Base-by-base conservation (phyloP, 345 rosid genomes). In the Clarkia xantiana region DNA sequence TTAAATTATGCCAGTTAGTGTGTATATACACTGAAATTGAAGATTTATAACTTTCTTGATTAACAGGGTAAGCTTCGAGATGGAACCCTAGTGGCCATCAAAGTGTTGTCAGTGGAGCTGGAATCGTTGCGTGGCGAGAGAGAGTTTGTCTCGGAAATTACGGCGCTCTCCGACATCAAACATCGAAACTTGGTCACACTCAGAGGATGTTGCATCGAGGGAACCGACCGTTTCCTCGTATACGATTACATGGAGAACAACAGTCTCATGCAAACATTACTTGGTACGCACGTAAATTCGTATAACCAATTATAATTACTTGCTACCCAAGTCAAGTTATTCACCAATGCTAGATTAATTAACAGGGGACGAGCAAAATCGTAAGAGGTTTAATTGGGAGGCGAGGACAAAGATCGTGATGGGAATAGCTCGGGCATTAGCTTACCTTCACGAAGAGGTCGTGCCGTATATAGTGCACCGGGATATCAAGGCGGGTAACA, bases 41-140 rank as follows among this genome's bases (percentile, higher is more conserved):
- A 8, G 22, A 19, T 14, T 9, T 12, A 11, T 52, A 25, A 11
- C 7, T 40, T 38, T 52, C 19, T 52, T 20, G 25, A 4, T 20
- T 43, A 22, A 40, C 18, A 46, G 51, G 60, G 51, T n/a, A 40
- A 19, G 40, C 42, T 55, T 55, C 41, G 16, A 51, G 61, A 76
- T 67, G 79, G 77, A 15, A 45, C 42, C n/a, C 4, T 48, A 11
- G 81, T 73, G 39, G 81, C 77, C 13, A 61, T 79, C n/a, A 79
- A 79, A 55, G 67, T 71, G 51, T 76, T 79, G 45, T 68, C 76
- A 0, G 59, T 76, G 10, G 81, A 76, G 42, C 55, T 58, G 1
- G 76, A 65, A 59, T 79, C 85, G 0, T 73, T 73, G 70, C 66
- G 68, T 38, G 81, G 79, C n/a, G 86, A 79, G 63, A 68, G 74